Base-by-base conservation (phyloP, 345 rosid genomes). In the Euphorbia peplus region DNA sequence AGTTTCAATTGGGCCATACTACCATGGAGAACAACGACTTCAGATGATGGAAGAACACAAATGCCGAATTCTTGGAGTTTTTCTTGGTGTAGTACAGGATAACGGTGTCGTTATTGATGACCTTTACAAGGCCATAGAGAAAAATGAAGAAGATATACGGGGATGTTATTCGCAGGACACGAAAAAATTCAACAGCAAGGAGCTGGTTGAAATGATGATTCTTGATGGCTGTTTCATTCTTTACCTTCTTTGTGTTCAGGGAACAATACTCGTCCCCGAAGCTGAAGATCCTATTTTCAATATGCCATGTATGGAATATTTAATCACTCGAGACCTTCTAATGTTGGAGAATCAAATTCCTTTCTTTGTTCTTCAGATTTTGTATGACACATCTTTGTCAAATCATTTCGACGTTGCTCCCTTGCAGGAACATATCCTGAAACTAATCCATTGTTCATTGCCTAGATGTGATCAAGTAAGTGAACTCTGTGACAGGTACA, bases 341-440 rank as follows among this genome's bases (percentile, higher is more conserved):
- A 72, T 73, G 60, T 65, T 88, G 1, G 93, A 88, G 77, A 88
- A 88, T 29, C 90, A 88, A 71, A 79, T 87, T 32, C 90, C 92
- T 30, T 82, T 63, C 70, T 60, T 82, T 53, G 78, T 85, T 62
- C 87, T 88, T 66, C 63, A 78, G 25, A 21, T 76, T 35, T 70
- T 85, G 8, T 85, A 68, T 6, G 70, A 76, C 12, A 67, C 73
- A 18, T 75, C 76, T 0, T 62, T 13, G 16, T n/a, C 29, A 4
- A 6, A 26, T 25, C 11, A 22, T 64, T 1, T 64, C 54, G n/a
- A 28, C 12, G 16, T 29, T 39, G 70, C 64, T n/a, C 57, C 77
- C 19, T 70, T 87, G 26, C 74, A 71, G 6, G 70, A 76, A 55
- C 80, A 83, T 0, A 78, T 80, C 19, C 67, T 88, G 32, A 69